A percentile compares a stretch with the other conserved stretches of the same genome.
These are phyloP conservation scores for Penicillium chermesinum DNA, from an alignment of 495 filamentous ascomycete genomes.

Conservation along the genomic window DNA sequence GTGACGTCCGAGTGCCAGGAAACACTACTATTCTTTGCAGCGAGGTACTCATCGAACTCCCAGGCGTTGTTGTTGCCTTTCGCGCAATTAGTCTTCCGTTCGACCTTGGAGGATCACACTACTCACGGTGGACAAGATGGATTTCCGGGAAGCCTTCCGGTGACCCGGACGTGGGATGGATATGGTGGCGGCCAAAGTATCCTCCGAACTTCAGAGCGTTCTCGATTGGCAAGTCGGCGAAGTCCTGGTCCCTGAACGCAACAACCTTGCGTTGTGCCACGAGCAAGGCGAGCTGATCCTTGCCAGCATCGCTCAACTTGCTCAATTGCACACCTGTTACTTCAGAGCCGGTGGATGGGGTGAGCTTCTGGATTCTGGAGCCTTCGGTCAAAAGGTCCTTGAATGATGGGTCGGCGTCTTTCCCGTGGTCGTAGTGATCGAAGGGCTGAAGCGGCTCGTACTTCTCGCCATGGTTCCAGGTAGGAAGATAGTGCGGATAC, in stretches of 20 bases:
- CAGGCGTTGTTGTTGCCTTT: conserved; percentile 52
- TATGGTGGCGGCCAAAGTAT: conserved; percentile 80
- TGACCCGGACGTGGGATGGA: conserved; percentile 72
- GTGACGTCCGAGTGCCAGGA: conserved; percentile 81
- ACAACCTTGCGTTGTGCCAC: conserved; percentile 77
- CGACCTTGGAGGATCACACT: neutral
- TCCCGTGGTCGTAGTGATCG: conserved; percentile 66
- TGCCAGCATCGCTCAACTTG: conserved; percentile 58
- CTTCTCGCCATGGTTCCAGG: conserved; percentile 24
- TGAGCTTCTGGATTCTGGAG: conserved; percentile 49
- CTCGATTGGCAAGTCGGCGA: conserved; percentile 67
- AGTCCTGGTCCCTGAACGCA: conserved; percentile 74
- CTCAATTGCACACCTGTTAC: conserved; percentile 72
- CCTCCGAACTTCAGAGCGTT: conserved; percentile 64
- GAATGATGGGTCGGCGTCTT: conserved; percentile 62
- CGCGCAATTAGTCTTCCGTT: neutral
- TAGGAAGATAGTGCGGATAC: conserved; percentile 25
- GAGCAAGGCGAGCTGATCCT: conserved; percentile 75
- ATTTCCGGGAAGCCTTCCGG: conserved; percentile 68
- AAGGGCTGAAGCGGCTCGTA: conserved; percentile 65
- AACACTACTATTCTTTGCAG: conserved; percentile 60
- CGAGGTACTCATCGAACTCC: conserved; percentile 53
- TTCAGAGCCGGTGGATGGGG: conserved; percentile 71
- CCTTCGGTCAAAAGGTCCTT: conserved; percentile 56
- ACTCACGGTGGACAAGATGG: conserved; percentile 65